Percentiles rank a stretch among this genome's conserved stretches.
phyloP scores from a whole-genome alignment of 225 moss, liverwort and hornwort species.

The Lunularia cruciata region DNA sequence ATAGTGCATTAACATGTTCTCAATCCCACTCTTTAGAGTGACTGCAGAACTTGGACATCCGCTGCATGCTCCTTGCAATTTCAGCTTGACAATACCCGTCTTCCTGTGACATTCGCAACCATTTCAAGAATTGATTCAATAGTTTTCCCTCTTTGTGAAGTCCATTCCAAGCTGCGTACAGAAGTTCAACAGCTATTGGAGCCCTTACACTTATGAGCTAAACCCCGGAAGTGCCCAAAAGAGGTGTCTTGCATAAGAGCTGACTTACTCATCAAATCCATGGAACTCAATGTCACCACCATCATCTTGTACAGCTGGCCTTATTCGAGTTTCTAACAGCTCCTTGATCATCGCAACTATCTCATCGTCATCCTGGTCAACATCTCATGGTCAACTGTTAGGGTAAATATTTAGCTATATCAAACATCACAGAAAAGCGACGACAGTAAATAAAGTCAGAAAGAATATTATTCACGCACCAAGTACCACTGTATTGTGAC shows the following conservation, averaged over 20 bases:
- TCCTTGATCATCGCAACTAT: conserved; percentile 98
- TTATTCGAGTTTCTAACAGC: conserved; percentile 83
- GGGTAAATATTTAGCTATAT: too few species aligned
- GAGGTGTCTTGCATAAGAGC: too few species aligned
- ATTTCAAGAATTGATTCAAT: not conserved
- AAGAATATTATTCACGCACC: too few species aligned
- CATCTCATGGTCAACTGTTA: too few species aligned
- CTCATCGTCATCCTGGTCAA: conserved; percentile 77
- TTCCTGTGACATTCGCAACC: conserved; percentile 38
- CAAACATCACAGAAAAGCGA: too few species aligned
- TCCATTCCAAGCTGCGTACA: too few species aligned
- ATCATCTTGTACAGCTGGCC: conserved; percentile 96
- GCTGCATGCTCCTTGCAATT: conserved; percentile 99
- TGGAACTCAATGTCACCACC: conserved; percentile 96
- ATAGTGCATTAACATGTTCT: conserved; percentile 99
- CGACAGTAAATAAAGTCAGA: too few species aligned
- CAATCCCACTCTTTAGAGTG: conserved; percentile 91
- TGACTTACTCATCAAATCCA: conserved; percentile 67
- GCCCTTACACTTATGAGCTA: not conserved
- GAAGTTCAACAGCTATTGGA: not conserved
- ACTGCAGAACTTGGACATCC: conserved; percentile 98
- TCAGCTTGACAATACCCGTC: conserved; percentile 78
- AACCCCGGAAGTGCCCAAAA: not conserved
- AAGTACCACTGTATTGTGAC: too few species aligned
- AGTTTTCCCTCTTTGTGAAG: too few species aligned